Conservation (phyloP, 148 eudicot genomes). For the Spergularia bocconei region DNA sequence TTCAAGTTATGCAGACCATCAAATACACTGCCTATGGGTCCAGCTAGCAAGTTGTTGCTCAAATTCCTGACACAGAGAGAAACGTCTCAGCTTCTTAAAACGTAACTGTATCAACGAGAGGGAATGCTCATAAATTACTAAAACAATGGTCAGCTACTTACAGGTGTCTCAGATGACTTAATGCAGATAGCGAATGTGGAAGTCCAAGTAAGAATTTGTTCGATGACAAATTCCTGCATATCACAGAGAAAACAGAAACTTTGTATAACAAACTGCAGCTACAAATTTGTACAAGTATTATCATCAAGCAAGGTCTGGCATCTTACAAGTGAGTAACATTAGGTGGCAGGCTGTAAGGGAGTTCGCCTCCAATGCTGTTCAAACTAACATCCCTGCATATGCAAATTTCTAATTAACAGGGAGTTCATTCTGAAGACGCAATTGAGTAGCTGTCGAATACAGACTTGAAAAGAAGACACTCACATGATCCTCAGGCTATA, state of each 20-base stretch:
- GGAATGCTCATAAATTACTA: background rate
- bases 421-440: background rate
- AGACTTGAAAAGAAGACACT: constrained; percentile 22
- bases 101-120: background rate
- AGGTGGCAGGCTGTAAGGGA: constrained; percentile 69
- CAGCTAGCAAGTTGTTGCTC: constrained; percentile 73
- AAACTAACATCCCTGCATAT: constrained; percentile 64
- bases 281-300: background rate
- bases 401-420: constrained; percentile 9
- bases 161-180: constrained; percentile 72
- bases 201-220: constrained; percentile 59
- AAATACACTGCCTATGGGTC: constrained; percentile 73
- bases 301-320: background rate
- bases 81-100: constrained; percentile 10
- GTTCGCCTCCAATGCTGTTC: constrained; percentile 63
- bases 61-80: constrained; percentile 57
- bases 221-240: constrained; percentile 67
- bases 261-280: background rate
- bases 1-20: constrained; percentile 52
- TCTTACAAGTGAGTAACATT: constrained; percentile 79
- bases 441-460: background rate
- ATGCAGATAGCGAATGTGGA: constrained; percentile 57
- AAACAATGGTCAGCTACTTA: constrained; percentile 37
- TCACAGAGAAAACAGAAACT: background rate
- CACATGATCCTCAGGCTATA: constrained; percentile 63